Base-by-base conservation (phyloP, 2,329 filamentous ascomycete species). In the Capronia coronata region DNA sequence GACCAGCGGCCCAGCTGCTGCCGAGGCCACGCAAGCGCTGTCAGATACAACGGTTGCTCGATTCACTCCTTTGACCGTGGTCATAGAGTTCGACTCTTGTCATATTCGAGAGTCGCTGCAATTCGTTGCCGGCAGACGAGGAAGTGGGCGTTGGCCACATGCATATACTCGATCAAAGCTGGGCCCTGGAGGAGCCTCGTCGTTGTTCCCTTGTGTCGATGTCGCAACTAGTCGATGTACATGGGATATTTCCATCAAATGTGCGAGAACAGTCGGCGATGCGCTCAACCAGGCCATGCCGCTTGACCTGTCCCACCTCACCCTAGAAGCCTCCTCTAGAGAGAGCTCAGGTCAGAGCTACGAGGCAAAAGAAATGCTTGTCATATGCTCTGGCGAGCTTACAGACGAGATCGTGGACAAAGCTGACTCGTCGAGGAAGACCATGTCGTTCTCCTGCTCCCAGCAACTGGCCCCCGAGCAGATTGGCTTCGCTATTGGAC, bases 161-260 rank as follows among this genome's bases (percentile, higher is more conserved):
- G 83, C 87, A 42, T 98, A 94, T 66, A 94, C 91, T 0, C 84
- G 83, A 34, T 89, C 91, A 62, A 86, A 84, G 1, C 73, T 84
- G 35, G 83, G 86, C 54, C 81, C 88, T 0, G 89, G 90, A 23
- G 83, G 82, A 14, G 83, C 88, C 1, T 91, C 83, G 40, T 90
- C 84, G 59, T 80, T 97, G 21, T 98, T 98, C 62, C 93, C 93
- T 0, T 97, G 93, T 65, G 77, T 97, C 45, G 93, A 98, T 64
- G 86, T 94, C 63, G 80, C 85, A 19, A 82, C 82, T 27, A 83
- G 86, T 49, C 79, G 88, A 48, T 91, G 84, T 62, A 82, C 83
- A 9, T 98, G 93, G 87, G 87, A 89, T 49, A 77, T 98, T 43
- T 87, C 86, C 1, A 83, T 98, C 63, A 88, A 84, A 50, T 91